These are phyloP conservation scores for Phytophthora idaei DNA, from an alignment of 352 stramenopile genomes.

Conservation along the genomic window DNA sequence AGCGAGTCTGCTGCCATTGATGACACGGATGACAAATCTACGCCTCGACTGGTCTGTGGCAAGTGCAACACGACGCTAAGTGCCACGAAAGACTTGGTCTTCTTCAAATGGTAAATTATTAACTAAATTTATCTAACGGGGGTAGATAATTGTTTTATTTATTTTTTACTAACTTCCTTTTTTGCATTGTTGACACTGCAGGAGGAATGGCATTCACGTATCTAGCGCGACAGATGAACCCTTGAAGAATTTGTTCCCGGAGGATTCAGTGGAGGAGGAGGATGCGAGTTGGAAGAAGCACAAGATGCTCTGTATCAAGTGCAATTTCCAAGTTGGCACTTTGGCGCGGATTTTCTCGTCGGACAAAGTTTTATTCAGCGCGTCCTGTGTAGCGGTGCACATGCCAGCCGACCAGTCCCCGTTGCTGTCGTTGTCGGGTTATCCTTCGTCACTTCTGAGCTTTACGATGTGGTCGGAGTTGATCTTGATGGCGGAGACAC, in stretches of 20 bases:
- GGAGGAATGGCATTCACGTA: slow-evolving; percentile 73
- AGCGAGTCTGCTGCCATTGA: slow-evolving; percentile 54
- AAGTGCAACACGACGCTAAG: slow-evolving; percentile 72
- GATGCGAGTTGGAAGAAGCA: slow-evolving; percentile 61
- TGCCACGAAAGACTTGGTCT: slow-evolving; percentile 69
- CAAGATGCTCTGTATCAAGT: slow-evolving; percentile 72
- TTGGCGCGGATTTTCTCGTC: slow-evolving; percentile 64
- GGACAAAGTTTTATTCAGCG: slow-evolving; percentile 78
- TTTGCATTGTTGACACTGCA: slow-evolving; percentile 18
- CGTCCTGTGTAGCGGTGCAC: slow-evolving; percentile 66
- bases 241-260: slow-evolving; percentile 57
- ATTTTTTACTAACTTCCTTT: neutral
- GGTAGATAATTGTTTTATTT: neutral
- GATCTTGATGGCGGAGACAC: slow-evolving; percentile 76
- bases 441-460: slow-evolving; percentile 71
- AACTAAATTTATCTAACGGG: no score
- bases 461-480: slow-evolving; percentile 84
- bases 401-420: slow-evolving; percentile 76
- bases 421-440: slow-evolving; percentile 74
- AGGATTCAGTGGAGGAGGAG: slow-evolving; percentile 45
- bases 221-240: slow-evolving; percentile 69
- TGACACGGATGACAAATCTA: slow-evolving; percentile 44
- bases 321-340: slow-evolving; percentile 63
- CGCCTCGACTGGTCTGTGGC: slow-evolving; percentile 64
- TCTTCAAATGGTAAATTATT: slow-evolving; percentile 71